phyloP scores from a whole-genome alignment of 2,329 filamentous ascomycete genomes.

The Lachnellula suecica region DNA sequence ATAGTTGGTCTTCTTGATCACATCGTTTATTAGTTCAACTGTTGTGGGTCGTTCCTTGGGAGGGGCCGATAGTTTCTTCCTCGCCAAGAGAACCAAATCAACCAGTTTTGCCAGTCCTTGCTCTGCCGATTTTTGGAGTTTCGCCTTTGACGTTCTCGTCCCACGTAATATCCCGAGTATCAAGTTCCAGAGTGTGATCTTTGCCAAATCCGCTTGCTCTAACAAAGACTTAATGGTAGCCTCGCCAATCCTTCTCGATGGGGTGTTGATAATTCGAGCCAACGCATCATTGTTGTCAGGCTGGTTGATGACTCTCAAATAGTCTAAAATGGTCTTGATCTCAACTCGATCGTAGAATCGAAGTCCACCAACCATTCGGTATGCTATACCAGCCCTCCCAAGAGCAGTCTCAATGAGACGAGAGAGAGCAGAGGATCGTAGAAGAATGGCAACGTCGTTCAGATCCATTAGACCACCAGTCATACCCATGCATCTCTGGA shows the following conservation, averaged over 20 bases:
- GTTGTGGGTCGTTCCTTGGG: slow-evolving; percentile 17
- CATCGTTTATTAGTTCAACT: slow-evolving; percentile 46
- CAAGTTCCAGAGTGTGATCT: slow-evolving; percentile 74
- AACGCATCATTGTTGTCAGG: slow-evolving; percentile 86
- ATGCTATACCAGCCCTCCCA: slow-evolving; percentile 78
- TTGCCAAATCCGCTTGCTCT: slow-evolving; percentile 71
- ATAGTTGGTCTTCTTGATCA: slow-evolving; percentile 67
- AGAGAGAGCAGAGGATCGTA: slow-evolving; percentile 82
- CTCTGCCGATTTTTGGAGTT: slow-evolving; percentile 52
- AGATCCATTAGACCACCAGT: slow-evolving; percentile 71
- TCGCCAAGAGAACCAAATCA: slow-evolving; percentile 56
- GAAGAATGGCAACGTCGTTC: slow-evolving; percentile 80
- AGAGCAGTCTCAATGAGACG: slow-evolving; percentile 82
- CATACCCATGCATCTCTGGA: slow-evolving; percentile 67
- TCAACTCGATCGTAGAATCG: slow-evolving; percentile 92
- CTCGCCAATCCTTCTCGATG: slow-evolving; percentile 78
- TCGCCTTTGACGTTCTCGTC: slow-evolving; percentile 47
- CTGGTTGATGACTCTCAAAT: slow-evolving; percentile 80
- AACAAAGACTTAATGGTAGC: slow-evolving; percentile 71
- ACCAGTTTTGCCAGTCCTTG: slow-evolving; percentile 59
- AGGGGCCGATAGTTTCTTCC: slow-evolving; percentile 47
- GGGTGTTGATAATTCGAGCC: slow-evolving; percentile 80
- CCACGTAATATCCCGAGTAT: slow-evolving; percentile 59
- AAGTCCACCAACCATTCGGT: slow-evolving; percentile 87
- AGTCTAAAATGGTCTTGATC: slow-evolving; percentile 84